A percentile compares a stretch with the other conserved stretches of the same genome.
phyloP scores from a whole-genome alignment of 202 grass and related monocot genomes.

The Setaria italica region DNA sequence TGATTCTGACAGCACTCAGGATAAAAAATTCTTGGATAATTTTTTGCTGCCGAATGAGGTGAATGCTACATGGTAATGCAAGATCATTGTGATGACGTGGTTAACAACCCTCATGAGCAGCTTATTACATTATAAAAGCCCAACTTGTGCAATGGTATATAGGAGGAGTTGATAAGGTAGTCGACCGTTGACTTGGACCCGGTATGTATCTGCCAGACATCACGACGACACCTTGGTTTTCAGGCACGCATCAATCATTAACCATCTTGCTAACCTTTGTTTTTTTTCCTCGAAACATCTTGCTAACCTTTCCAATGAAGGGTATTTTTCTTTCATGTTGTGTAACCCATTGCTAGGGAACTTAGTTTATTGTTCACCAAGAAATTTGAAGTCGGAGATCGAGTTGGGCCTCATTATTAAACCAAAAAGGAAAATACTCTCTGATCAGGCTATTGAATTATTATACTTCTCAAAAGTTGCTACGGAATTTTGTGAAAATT shows the following conservation, averaged over 20 bases:
- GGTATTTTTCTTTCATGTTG: neutral
- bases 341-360: neutral
- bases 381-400: no score
- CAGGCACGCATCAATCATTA: neutral
- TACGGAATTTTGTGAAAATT: no score
- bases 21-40: neutral
- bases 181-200: conserved; percentile 26
- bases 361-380: no score
- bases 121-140: neutral
- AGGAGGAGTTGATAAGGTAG: neutral
- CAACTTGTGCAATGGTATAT: conserved; percentile 31
- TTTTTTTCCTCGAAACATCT: neutral
- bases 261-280: neutral
- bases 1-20: neutral
- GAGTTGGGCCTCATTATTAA: no score
- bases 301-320: neutral
- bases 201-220: neutral
- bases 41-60: neutral
- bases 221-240: neutral
- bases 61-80: conserved; percentile 20
- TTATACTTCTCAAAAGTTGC: no score
- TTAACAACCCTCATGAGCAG: neutral
- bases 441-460: no score
- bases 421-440: no score
- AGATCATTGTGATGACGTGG: conserved; percentile 14